Evolutionary conservation across 768 basidiomycete species (phyloP), one percentile per base, ranked within the genome.

Genomic region (Hysterangium stoloniferum): DNA sequence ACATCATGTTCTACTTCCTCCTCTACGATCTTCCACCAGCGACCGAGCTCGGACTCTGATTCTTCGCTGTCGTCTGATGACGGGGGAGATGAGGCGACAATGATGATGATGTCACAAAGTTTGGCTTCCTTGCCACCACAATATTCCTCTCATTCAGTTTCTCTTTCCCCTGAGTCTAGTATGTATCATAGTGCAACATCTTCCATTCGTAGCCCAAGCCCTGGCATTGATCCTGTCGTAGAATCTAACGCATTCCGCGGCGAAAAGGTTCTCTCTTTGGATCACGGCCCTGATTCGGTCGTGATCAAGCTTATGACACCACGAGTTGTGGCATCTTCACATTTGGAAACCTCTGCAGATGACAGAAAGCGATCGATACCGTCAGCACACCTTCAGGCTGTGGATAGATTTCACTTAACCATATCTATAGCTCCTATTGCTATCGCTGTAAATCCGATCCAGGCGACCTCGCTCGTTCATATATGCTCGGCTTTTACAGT

Each of bases 141-240:
- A 2, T 59, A 63, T 5, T 32, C 47, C 12, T 4, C n/a, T 17
- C 17, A 40, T 37, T 48, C 37, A 8, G 35, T 34, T 22, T 47
- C 78, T 34, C n/a, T n/a, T n/a, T n/a, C n/a, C n/a, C 75, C 72
- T 11, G 62, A 69, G 36, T 69, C 74, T 57, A 89, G 82, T 65
- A 78, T 91, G 73, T 92, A 90, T 61, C 76, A 84, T 57, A 91
- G 87, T 57, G 84, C 84, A 4, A 56, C 84, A 19, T 83, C 83
- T 8, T 55, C 59, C 15, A 31, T 56, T 4, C 44, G 55, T 36
- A 43, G 35, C 12, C 22, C 52, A 17, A 53, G 45, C 17, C 54
- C 56, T 1, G 56, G 44, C 17, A 31, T 46, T 31, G 29, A 15
- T 9, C 54, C 58, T 1, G 37, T 29, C 5, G 49, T 40, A 33